phyloP scores from a whole-genome alignment of 805 yeast genomes.

The Saccharomycopsis lassenensis region DNA sequence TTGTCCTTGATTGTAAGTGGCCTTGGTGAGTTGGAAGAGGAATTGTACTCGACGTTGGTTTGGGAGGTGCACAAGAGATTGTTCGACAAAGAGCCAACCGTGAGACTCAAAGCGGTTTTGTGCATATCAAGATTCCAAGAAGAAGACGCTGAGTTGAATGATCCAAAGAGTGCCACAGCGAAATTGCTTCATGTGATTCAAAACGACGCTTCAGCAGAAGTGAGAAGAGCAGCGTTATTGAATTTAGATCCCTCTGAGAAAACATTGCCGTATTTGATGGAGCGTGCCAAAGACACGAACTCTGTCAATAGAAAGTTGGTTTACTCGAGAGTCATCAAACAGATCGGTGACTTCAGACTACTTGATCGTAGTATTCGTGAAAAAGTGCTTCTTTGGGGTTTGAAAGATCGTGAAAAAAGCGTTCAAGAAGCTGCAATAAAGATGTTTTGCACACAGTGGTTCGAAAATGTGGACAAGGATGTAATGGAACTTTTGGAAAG shows the following conservation, averaged over 20 bases:
- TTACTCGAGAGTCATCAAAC: conserved; percentile 56
- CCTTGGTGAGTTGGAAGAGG: conserved; percentile 66
- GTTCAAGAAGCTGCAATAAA: conserved; percentile 65
- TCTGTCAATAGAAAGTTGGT: conserved; percentile 61
- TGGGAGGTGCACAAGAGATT: conserved; percentile 52
- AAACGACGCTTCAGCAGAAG: conserved; percentile 80
- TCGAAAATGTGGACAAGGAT: conserved; percentile 55
- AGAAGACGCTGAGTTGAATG: conserved; percentile 25
- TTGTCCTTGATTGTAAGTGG: conserved; percentile 61
- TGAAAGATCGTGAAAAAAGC: conserved; percentile 69
- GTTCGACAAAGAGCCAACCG: conserved; percentile 63
- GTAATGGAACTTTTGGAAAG: conserved; percentile 60
- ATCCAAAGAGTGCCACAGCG: conserved; percentile 35
- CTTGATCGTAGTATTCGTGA: conserved; percentile 50
- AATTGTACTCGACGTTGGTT: conserved; percentile 51
- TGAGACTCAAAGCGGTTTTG: conserved; percentile 76
- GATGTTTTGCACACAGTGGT: conserved; percentile 67
- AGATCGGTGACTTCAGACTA: conserved; percentile 49
- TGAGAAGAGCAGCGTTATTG: conserved; percentile 71
- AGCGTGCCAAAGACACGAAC: conserved; percentile 75
- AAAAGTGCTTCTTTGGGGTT: conserved; percentile 68
- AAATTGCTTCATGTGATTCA: conserved; percentile 43
- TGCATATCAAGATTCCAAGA: conserved; percentile 69
- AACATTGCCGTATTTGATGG: conserved; percentile 52
- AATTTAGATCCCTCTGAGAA: conserved; percentile 47